Evolutionary conservation across 805 yeast genomes (phyloP), one percentile per base, ranked within the genome.

Genomic region (Zygosaccharomyces lentus): DNA sequence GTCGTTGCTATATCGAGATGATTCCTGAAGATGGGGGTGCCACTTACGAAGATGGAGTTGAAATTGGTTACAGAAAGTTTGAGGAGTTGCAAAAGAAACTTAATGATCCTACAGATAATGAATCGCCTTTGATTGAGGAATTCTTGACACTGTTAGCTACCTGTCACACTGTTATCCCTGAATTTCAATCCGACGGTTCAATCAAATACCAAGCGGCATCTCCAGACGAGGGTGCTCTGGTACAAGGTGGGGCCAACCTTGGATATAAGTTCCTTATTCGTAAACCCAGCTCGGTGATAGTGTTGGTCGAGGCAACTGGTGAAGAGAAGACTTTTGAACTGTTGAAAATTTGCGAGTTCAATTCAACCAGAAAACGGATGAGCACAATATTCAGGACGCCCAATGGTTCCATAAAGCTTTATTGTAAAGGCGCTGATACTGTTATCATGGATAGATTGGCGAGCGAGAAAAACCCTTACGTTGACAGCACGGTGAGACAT

Each of bases 171-270:
- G 99, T 93, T 34, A 93, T 93, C 51, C 99, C 99, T 0, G 99
- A 93, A 64, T 71, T 77, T 15, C 75, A 74, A 49, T 81, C 74
- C 1, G 71, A 70, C 46, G 87, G 85, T 0, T 55, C 74, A 2
- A 82, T 93, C 52, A 90, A 87, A 64, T 93, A 95, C 64, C 99
- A 93, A 68, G 99, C 99, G 1, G 96, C 99, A 0, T 90, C 98
- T 0, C 99, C 99, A 0, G 99, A 93, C 70, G 99, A 95, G 71
- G 99, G 99, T 42, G 99, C 99, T 0, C 73, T 93, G 50, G 99
- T 93, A 2, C 89, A 90, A 57, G 99, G 99, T 48, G 98, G 96
- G 13, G 93, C 97, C 0, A 74, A 73, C 58, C 70, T 91, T 38
- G 98, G 97, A 0, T 93, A 84, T 62, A 81, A 76, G 51, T 95